Evolutionary conservation across 345 rosid species (phyloP), one percentile per base, ranked within the genome.

Genomic region (Corymbia maculata): DNA sequence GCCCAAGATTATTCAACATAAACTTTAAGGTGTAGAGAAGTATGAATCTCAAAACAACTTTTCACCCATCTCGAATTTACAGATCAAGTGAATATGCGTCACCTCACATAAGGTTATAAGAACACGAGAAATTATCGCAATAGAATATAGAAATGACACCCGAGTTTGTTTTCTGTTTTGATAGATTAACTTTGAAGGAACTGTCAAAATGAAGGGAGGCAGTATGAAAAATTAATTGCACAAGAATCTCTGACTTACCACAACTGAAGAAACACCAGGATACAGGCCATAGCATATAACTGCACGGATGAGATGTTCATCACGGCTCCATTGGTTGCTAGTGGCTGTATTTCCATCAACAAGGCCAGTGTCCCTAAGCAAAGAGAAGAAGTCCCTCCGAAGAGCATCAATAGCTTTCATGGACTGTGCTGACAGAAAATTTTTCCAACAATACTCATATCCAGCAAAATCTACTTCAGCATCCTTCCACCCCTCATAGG

Each of bases 401-500:
- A 97, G 99, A 90, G 98, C 93, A 91, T 97, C 98, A 82, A 97
- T 94, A 79, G 96, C 98, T 91, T 95, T 97, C 98, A 96, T 93
- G 79, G 98, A 95, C 90, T 95, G 99, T 6, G 88, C 87, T 22
- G 99, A 97, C 45, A 97, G 95, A 91, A 96, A 96, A 90, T 96
- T 95, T 89, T 92, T 96, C 99, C 99, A 97, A 92, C 99, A 96
- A 90, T 93, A 97, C 32, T 97, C 99, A 88, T 94, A 94, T 52
- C 95, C 96, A 86, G 94, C 91, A 92, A 93, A 92, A 89, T 94
- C 93, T 86, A 79, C 90, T 89, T 97, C 99, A 87, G 98, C 98
- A 86, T 92, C 95, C 91, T 90, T 92, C 99, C 99, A 96, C 90
- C 99, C 98, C 88, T 96, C 95, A 47, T 94, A 96, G 87, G 99